Percentiles rank a stretch among this genome's conserved stretches.
These are phyloP conservation scores for Fallopia convolvulus DNA, from an alignment of 148 eudicot species.

Conservation along the genomic window DNA sequence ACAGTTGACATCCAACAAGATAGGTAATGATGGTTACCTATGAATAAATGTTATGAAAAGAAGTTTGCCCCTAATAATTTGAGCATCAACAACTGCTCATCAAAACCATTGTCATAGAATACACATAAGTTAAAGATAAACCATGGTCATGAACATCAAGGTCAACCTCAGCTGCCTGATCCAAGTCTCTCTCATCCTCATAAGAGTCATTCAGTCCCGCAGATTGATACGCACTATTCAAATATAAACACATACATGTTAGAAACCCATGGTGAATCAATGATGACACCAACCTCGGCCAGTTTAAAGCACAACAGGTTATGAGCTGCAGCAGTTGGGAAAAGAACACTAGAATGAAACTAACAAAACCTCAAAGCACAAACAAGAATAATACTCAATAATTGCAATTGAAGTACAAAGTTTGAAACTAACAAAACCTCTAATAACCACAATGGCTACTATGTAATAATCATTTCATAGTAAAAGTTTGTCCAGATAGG, in stretches of 20 bases:
- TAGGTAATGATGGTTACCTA: constrained; percentile 31
- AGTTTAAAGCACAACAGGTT: constrained; percentile 83
- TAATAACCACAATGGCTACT: background rate
- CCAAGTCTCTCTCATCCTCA: too few relatives aligned
- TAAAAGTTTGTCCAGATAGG: too few relatives aligned
- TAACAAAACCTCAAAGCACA: background rate
- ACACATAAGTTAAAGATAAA: too few relatives aligned
- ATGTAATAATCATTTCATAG: too few relatives aligned
- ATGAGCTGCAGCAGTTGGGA: constrained; percentile 99
- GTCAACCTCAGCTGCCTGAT: too few relatives aligned
- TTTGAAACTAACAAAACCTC: background rate
- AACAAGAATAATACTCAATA: background rate
- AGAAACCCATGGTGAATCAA: constrained; percentile 72
- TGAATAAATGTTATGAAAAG: constrained; percentile 74
- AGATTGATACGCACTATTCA: too few relatives aligned
- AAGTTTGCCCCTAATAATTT: constrained; percentile 53
- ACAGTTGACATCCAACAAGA: background rate
- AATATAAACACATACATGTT: too few relatives aligned
- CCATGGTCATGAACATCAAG: too few relatives aligned
- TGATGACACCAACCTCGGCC: constrained; percentile 81
- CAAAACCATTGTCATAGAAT: too few relatives aligned
- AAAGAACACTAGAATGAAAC: constrained; percentile 48
- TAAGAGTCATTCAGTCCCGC: too few relatives aligned
- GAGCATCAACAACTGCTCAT: constrained; percentile 58
- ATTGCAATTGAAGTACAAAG: background rate